Evolutionary conservation across 768 basidiomycete genomes (phyloP), one percentile per base, ranked within the genome.

Genomic region (Lentinula sp.): DNA sequence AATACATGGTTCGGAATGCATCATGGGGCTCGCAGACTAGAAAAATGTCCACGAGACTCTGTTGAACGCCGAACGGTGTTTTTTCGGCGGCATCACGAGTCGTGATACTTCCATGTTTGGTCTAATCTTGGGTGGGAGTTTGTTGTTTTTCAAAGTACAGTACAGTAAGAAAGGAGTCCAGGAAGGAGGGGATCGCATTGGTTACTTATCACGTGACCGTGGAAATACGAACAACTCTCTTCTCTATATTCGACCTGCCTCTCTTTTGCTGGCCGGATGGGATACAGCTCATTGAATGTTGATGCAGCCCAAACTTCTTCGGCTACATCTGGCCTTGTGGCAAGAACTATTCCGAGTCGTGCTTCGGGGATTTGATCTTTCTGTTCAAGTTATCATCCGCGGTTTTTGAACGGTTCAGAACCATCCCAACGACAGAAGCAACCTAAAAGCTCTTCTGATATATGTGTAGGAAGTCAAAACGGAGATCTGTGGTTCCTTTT

Each of bases 361-460:
- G 11, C 64, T 72, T 13, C 70, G 71, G 71, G 70, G 70, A 9
- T 72, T 71, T 35, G 70, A 72, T 57, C 65, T 72, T 18, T 65
- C 66, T 43, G 67, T 64, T 3, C 71, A 72, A 56, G 58, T 66
- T 6, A 65, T 71, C 39, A 63, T 71, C n/a, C 71, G 69, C 8
- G 21, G 21, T 23, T 23, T 23, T n/a, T 21, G 6, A 4, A 21
- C 23, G n/a, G n/a, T n/a, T n/a, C n/a, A n/a, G n/a, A n/a, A 18
- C n/a, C n/a, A 18, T 18, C n/a, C 4, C 43, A 15, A 18, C 5
- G 16, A 28, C 28, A 28, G 28, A 28, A 28, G 28, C 28, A 28
- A 28, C 28, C 28, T 28, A 28, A 43, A n/a, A 13, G 3, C 10
- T 23, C 9, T 48, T 6, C 5, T 48, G 7, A 0, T 13, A n/a